Percentiles rank a stretch among this genome's conserved stretches.
Conservation (phyloP, 2,329 filamentous ascomycete genomes). For the Diaporthe vexans region DNA sequence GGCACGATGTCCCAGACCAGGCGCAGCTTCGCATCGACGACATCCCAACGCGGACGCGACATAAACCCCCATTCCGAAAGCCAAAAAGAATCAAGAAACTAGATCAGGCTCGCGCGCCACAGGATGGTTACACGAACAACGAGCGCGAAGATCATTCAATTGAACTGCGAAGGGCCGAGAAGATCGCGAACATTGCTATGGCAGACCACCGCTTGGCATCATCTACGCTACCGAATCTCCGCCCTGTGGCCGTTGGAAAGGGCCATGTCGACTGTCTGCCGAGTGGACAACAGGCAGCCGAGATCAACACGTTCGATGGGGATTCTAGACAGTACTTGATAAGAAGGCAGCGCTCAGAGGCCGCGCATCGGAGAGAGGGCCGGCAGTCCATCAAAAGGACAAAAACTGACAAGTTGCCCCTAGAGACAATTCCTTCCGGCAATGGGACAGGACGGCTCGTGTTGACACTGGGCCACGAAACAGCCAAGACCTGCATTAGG, state of each 20-base stretch:
- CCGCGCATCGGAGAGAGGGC: slow-evolving; percentile 31
- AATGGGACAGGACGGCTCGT: slow-evolving; percentile 41
- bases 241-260: neutral
- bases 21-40: slow-evolving; percentile 27
- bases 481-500: slow-evolving; percentile 12
- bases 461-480: slow-evolving; percentile 37
- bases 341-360: slow-evolving; percentile 43
- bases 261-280: neutral
- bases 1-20: slow-evolving; percentile 2
- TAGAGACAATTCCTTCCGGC: slow-evolving; percentile 43
- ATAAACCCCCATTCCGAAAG: slow-evolving; percentile 37
- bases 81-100: slow-evolving; percentile 32
- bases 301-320: slow-evolving; percentile 13
- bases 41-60: neutral
- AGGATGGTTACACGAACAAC: neutral
- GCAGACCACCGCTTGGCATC: neutral
- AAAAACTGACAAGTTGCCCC: slow-evolving; percentile 46
- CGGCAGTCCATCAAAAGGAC: slow-evolving; percentile 43
- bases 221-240: neutral
- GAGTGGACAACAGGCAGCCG: neutral
- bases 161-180: neutral
- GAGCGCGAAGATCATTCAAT: neutral
- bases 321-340: slow-evolving; percentile 43
- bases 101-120: neutral
- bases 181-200: neutral